These are phyloP conservation scores for Leccinum longicurvipes DNA, from an alignment of 768 basidiomycete species.

Conservation along the genomic window DNA sequence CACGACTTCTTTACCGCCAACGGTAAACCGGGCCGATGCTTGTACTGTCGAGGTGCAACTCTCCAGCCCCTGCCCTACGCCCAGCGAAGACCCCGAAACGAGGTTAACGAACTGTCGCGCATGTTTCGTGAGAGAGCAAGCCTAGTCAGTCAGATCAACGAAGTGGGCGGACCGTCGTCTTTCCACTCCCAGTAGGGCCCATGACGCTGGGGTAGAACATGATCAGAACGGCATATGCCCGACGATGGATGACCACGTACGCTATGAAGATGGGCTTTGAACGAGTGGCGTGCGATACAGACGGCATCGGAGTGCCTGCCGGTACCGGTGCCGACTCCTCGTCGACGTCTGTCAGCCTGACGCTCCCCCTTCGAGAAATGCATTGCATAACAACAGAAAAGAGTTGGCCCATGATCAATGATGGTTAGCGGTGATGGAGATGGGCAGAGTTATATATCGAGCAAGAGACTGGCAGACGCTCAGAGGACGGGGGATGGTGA, in stretches of 20 bases:
- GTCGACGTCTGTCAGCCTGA: slow-evolving; percentile 18
- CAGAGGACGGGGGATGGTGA: slow-evolving; percentile 5
- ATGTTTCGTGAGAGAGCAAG: not conserved
- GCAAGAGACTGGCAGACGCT: not conserved
- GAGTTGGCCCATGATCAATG: slow-evolving; percentile 21
- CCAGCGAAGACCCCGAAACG: slow-evolving; percentile 26
- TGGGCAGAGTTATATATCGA: slow-evolving; percentile 1
- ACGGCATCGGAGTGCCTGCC: not conserved
- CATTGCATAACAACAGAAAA: slow-evolving; percentile 3
- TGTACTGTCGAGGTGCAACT: slow-evolving; percentile 35
- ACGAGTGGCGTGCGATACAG: not conserved
- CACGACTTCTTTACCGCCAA: slow-evolving; percentile 31
- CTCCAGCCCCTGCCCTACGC: slow-evolving; percentile 32
- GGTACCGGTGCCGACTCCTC: slow-evolving; percentile 10
- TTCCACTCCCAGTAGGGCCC: slow-evolving; percentile 31
- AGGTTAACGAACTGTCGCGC: slow-evolving; percentile 34
- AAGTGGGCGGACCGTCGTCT: slow-evolving; percentile 26
- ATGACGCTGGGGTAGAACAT: slow-evolving; percentile 19
- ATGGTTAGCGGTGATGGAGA: slow-evolving; percentile 8
- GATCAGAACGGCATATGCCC: slow-evolving; percentile 1
- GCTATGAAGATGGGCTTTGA: slow-evolving; percentile 26
- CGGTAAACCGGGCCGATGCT: slow-evolving; percentile 19
- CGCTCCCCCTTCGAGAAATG: slow-evolving; percentile 8
- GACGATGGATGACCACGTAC: slow-evolving; percentile 15
- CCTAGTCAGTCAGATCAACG: not conserved